Evolutionary conservation across 306 rosid species (phyloP).

Genomic region (Sophora flavescens): DNA sequence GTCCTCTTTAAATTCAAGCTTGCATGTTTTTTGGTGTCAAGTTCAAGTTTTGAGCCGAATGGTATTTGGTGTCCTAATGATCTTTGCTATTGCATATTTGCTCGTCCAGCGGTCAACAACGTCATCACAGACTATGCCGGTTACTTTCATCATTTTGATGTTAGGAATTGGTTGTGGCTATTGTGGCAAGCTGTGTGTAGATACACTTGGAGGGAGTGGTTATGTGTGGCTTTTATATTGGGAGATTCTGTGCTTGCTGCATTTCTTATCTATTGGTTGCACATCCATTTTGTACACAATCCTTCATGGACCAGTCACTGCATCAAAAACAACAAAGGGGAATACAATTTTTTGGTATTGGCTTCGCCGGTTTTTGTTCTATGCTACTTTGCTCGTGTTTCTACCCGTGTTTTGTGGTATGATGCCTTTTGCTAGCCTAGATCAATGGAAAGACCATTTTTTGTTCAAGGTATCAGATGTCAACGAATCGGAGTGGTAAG

Average conservation of each 20-base stretch:
- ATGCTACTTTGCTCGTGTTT: constrained; percentile 51
- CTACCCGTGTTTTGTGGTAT: constrained; percentile 85
- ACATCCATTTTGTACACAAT: constrained; percentile 59
- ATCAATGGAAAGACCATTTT: constrained; percentile 79
- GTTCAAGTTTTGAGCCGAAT: constrained; percentile 69
- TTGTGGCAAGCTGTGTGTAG: constrained; percentile 81
- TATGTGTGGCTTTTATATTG: constrained; percentile 75
- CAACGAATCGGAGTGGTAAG: constrained; percentile 28
- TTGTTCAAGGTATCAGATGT: constrained; percentile 36
- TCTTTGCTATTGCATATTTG: constrained; percentile 61
- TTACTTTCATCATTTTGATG: constrained; percentile 75
- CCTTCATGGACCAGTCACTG: constrained; percentile 69
- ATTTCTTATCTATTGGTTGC: constrained; percentile 63
- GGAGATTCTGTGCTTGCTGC: constrained; percentile 73
- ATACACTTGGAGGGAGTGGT: constrained; percentile 89
- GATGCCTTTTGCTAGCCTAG: constrained; percentile 78
- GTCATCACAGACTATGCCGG: constrained; percentile 73
- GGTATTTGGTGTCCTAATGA: constrained; percentile 70
- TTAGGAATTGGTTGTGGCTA: constrained; percentile 76
- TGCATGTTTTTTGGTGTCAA: constrained; percentile 63
- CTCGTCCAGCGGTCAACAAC: constrained; percentile 68
- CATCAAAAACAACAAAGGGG: constrained; percentile 45
- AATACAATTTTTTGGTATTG: constrained; percentile 54
- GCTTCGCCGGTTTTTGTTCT: constrained; percentile 68
- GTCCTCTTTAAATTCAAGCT: constrained; percentile 56